Evolutionary conservation across 108 stramenopile genomes (phyloP), one percentile per base, ranked within the genome.

Genomic region (Skeletonema marinoi): DNA sequence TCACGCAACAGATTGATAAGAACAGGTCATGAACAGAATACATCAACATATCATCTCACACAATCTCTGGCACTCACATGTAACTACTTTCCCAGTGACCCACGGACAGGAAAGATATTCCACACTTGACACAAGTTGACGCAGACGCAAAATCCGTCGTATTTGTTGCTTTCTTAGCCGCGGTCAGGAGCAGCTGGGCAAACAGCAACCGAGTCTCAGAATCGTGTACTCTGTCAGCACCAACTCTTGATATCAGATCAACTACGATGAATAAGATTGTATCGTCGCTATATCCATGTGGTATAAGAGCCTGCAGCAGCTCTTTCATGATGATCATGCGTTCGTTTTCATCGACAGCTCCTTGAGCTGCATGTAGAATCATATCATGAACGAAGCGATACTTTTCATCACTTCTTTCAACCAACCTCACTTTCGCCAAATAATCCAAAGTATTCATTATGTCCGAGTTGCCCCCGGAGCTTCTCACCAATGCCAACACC

Each of bases 331-430:
- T 51, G 5, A 7, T 19, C 4, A 17, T 51, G n/a, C 50, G 50
- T 51, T 51, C 50, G 12, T 19, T 6, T 19, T 51, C 50, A 51
- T n/a, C 19, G n/a, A 19, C 17, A 51, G 19, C 19, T 6, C 17
- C 4, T 51, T 7, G n/a, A 3, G 50, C 50, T 19, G 50, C 50
- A n/a, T 51, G 17, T 6, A 68, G 16, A 66, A 72, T 73, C 65
- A 79, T 79, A 25, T 79, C 78, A 67, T 79, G 78, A 51, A 71
- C 32, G 60, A 79, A 79, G 3, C 46, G 42, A 46, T 66, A 48
- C 31, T 62, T 32, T n/a, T 72, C 44, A 1, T 44, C 32, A 3
- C 71, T 59, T 31, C 61, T 14, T 42, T 79, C 71, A 25, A 79
- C 33, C 12, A 79, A 59, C 33, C 78, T 71, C 6, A n/a, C 32